Evolutionary conservation across 306 rosid genomes (phyloP), one percentile per base, ranked within the genome.

Genomic region (Vicia sativa): DNA sequence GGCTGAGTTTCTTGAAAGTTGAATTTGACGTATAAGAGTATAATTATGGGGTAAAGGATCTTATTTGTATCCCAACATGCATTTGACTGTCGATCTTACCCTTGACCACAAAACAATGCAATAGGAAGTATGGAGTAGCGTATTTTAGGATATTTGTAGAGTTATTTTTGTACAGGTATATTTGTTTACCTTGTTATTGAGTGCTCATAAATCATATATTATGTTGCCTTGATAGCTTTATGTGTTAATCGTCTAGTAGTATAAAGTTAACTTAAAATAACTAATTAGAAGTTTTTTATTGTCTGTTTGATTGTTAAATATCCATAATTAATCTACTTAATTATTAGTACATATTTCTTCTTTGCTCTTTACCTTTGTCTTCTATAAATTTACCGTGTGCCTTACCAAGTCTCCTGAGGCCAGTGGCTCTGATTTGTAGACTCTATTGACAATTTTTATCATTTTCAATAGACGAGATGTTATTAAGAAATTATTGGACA

Each of bases 141-240:
- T 29, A 49, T 13, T 49, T 18, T 21, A 49, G 56, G 11, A n/a
- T 31, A 15, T 58, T 8, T 58, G 64, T 58, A 49, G 55, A 9
- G 6, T 49, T 16, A 3, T 49, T 49, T 48, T 49, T 49, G 13
- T 11, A 49, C 55, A 16, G 4, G 26, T 11, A 48, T 48, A 48
- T 48, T 48, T 48, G 55, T 16, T 56, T 26, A 25, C 29, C 28
- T 53, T 25, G 23, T 26, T 43, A 43, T 70, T 57, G 37, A 29
- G 49, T 52, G 34, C 41, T 44, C 53, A 42, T n/a, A 63, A 63
- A 63, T 68, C 49, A 31, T 29, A 49, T 49, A 48, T 62, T 50
- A 18, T 18, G 14, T 18, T 70, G 19, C 23, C 46, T 57, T 70
- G 31, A 56, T 68, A 25, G 26, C 41, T 42, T 26, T 39, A n/a